A percentile compares a stretch with the other conserved stretches of the same genome.
Evolutionary conservation across 352 stramenopile genomes (phyloP).

Genomic region (Pelagophyceae sp.): DNA sequence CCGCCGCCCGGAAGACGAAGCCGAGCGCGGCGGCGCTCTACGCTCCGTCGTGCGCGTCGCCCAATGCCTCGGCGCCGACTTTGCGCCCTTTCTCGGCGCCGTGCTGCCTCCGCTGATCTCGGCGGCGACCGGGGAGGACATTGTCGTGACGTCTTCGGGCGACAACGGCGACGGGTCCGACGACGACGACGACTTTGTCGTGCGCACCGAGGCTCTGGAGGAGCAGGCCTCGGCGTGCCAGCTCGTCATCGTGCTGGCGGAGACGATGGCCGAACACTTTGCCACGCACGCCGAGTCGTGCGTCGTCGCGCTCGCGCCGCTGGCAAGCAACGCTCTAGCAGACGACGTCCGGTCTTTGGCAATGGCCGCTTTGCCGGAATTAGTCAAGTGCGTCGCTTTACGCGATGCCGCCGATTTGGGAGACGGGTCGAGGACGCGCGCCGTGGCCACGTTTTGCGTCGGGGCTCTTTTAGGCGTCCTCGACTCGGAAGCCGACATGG

Average conservation of each 20-base stretch:
- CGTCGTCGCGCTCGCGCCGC: constrained; percentile 2
- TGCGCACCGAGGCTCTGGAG: constrained; percentile 17
- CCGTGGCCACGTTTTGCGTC: not conserved
- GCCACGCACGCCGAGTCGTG: not conserved
- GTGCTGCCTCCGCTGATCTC: constrained; percentile 67
- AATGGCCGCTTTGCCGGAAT: not conserved
- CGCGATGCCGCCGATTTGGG: not conserved
- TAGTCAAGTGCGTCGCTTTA: not conserved
- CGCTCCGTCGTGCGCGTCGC: constrained; percentile 20
- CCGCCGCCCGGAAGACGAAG: constrained; percentile 4
- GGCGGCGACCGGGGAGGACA: constrained; percentile 38
- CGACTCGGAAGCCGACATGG: not conserved
- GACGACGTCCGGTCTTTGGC: constrained; percentile 6
- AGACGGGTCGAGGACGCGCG: not conserved
- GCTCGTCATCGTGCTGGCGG: not conserved
- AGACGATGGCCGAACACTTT: not conserved
- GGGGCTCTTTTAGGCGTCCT: not conserved
- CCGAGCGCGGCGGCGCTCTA: not conserved
- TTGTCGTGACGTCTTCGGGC: not conserved
- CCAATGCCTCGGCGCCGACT: constrained; percentile 60
- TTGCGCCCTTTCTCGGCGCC: constrained; percentile 60
- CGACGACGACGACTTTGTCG: constrained; percentile 17
- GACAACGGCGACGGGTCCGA: not conserved
- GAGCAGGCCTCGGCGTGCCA: not conserved
- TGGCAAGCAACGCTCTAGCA: not conserved